These are phyloP conservation scores for Tricholoma bakamatsutake DNA, from an alignment of 768 basidiomycete species.

Conservation along the genomic window DNA sequence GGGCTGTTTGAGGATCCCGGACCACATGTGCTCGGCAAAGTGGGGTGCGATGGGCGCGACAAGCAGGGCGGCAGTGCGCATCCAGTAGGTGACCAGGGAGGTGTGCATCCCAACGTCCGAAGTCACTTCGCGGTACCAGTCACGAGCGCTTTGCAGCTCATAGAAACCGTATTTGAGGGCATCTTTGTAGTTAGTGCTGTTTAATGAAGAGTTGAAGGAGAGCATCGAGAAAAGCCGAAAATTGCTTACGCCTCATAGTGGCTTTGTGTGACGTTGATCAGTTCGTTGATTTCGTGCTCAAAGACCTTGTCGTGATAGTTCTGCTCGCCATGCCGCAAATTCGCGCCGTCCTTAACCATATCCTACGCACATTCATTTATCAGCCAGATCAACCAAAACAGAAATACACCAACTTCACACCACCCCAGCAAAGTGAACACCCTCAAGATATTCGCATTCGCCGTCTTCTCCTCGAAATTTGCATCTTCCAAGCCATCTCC, in stretches of 20 bases:
- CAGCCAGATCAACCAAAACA: neutral
- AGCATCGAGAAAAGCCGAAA: neutral
- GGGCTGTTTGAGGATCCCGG: constrained; percentile 61
- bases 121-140: constrained; percentile 95
- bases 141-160: constrained; percentile 86
- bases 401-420: constrained; percentile 64
- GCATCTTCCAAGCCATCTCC: constrained; percentile 98
- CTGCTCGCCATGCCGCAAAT: constrained; percentile 67
- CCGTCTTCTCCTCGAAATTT: constrained; percentile 98
- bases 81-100: constrained; percentile 83
- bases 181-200: constrained; percentile 91
- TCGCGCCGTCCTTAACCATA: constrained; percentile 63
- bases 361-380: constrained; percentile 46
- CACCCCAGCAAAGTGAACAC: constrained; percentile 86
- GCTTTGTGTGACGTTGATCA: constrained; percentile 75
- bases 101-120: constrained; percentile 86
- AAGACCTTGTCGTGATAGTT: constrained; percentile 88
- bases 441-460: constrained; percentile 93
- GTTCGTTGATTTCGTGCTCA: constrained; percentile 82
- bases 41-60: constrained; percentile 89
- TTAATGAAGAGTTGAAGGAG: neutral
- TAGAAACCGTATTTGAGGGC: constrained; percentile 95
- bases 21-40: constrained; percentile 90
- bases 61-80: constrained; percentile 73
- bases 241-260: constrained; percentile 76